Conservation (phyloP, 148 eudicot species). For the Diospyros lotus region DNA sequence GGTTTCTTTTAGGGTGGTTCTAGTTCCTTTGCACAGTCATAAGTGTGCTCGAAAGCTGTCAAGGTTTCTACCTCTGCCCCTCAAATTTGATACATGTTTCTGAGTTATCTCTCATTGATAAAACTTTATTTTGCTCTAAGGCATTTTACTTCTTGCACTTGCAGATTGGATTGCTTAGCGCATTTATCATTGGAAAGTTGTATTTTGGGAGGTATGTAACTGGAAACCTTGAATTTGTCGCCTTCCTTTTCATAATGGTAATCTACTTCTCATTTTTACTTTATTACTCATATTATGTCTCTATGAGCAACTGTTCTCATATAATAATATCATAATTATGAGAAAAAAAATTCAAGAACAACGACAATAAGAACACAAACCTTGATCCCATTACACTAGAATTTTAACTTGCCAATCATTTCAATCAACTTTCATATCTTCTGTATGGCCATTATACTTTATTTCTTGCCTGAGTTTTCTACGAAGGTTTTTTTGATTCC, state of each 20-base stretch:
- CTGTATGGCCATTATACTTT: too few species aligned
- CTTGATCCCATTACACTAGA: neutral
- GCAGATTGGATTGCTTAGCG: constrained; percentile 56
- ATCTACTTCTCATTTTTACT: neutral
- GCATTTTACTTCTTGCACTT: neutral
- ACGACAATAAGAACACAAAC: neutral
- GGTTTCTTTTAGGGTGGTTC: neutral
- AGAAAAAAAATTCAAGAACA: neutral
- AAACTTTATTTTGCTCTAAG: neutral
- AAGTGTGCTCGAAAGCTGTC: neutral
- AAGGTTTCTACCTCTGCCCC: neutral
- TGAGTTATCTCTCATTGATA: neutral
- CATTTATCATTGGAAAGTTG: constrained; percentile 41
- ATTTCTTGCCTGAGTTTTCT: too few species aligned
- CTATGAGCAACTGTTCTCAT: neutral
- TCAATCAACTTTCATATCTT: too few species aligned
- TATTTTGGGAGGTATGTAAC: constrained; percentile 41
- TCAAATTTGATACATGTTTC: constrained; percentile 1
- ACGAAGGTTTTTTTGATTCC: too few species aligned
- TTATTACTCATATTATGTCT: neutral
- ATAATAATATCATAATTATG: neutral
- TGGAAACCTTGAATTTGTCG: neutral
- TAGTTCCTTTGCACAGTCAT: neutral
- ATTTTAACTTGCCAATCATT: neutral
- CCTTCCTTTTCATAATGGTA: neutral